These are phyloP conservation scores for Talinum fruticosum DNA, from an alignment of 148 eudicot genomes.

Conservation along the genomic window DNA sequence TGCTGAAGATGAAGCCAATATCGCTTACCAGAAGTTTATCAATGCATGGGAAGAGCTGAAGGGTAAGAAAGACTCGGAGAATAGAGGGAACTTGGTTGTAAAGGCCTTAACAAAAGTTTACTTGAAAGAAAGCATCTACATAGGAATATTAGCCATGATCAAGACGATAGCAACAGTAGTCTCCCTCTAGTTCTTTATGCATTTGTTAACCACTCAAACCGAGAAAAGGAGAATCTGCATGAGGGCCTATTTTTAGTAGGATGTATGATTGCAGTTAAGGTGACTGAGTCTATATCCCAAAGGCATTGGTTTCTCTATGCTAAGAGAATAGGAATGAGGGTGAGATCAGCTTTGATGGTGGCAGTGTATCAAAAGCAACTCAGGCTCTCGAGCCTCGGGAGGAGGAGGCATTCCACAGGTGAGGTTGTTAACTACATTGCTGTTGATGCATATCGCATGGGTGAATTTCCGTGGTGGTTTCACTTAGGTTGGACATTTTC, in stretches of 20 bases:
- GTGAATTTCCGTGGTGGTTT: conserved; percentile 55
- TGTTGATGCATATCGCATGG: conserved; percentile 70
- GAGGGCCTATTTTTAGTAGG: conserved; percentile 45
- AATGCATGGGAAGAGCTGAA: conserved; percentile 34
- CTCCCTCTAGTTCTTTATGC: conserved; percentile 53
- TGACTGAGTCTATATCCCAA: conserved; percentile 50
- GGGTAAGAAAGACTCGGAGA: conserved; percentile 14
- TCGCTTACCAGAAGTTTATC: conserved; percentile 43
- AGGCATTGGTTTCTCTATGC: conserved; percentile 57
- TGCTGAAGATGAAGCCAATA: conserved; percentile 49
- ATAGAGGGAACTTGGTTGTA: conserved; percentile 22
- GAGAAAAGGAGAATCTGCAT: conserved; percentile 12
- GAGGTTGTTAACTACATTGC: conserved; percentile 59
- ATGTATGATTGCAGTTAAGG: conserved; percentile 39
- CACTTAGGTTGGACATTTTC: conserved; percentile 38
- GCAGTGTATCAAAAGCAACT: conserved; percentile 60
- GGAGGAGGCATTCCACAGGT: conserved; percentile 52
- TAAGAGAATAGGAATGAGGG: conserved; percentile 54
- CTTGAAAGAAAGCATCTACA: conserved; percentile 38
- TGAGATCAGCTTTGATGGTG: conserved; percentile 68
- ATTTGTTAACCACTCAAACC: conserved; percentile 44
- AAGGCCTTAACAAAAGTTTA: conserved; percentile 39
- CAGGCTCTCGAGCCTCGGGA: conserved; percentile 49
- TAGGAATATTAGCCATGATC: conserved; percentile 40
- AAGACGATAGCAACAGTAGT: conserved; percentile 35